These are phyloP conservation scores for Triticum timopheevii DNA, from an alignment of 176 grass and related monocot genomes.

Conservation along the genomic window DNA sequence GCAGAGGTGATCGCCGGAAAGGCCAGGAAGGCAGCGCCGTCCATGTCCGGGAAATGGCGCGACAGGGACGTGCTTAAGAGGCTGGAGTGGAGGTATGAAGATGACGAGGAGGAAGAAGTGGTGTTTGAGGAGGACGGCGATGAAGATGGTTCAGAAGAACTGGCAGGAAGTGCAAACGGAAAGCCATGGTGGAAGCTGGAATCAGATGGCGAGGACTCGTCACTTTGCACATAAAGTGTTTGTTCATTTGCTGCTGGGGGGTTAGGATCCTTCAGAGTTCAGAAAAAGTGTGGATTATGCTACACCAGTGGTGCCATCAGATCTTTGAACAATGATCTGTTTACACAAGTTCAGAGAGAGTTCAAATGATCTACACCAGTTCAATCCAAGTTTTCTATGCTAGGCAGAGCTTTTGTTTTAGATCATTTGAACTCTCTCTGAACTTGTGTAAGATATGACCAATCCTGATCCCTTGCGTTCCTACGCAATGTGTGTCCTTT, in stretches of 20 bases:
- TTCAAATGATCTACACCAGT: too few relatives aligned
- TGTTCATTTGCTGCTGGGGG: background rate
- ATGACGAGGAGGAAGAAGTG: constrained; percentile 31
- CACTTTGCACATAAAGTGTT: background rate
- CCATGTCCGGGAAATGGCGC: constrained; percentile 45
- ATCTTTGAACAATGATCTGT: too few relatives aligned
- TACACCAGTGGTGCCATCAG: too few relatives aligned
- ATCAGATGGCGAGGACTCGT: constrained; percentile 12
- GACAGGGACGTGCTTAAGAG: constrained; percentile 48
- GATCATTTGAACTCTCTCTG: background rate
- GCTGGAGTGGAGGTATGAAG: constrained; percentile 59
- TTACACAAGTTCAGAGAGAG: too few relatives aligned
- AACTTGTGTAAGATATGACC: background rate
- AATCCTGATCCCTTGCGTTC: background rate
- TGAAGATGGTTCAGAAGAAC: background rate
- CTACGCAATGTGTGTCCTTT: too few relatives aligned
- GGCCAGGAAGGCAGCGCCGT: constrained; percentile 42
- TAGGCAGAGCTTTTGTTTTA: background rate
- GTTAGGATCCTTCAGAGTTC: background rate
- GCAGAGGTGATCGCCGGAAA: constrained; percentile 54
- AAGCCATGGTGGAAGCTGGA: constrained; percentile 70
- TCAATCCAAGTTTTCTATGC: background rate
- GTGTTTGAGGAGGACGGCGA: constrained; percentile 38
- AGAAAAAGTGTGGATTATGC: background rate
- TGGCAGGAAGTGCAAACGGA: background rate